Evolutionary conservation across 2,329 filamentous ascomycete genomes (phyloP), one percentile per base, ranked within the genome.

Genomic region (Pseudogymnoascus sp.): DNA sequence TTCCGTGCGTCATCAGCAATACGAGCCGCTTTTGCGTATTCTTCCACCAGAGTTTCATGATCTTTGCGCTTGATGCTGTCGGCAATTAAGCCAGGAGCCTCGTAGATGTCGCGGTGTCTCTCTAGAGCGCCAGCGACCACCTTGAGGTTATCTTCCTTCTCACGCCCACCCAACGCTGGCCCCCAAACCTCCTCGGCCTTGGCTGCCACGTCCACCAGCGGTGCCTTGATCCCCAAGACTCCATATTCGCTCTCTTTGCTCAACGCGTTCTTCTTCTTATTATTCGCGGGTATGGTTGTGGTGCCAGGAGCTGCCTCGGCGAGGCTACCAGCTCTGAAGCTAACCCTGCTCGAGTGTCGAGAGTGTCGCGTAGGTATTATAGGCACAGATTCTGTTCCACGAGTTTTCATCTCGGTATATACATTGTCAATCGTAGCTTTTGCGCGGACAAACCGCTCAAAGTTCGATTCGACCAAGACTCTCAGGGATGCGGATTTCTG

Each of bases 401-500:
- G 80, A 67, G 79, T 92, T 80, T 84, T 96, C 94, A 99, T 99
- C 74, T 99, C 94, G 64, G 87, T 95, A 76, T 99, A 99, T 59
- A 99, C 94, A 75, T 96, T 96, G 76, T 99, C 94, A 70, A 99
- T 97, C 6, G 93, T 97, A 16, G 93, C 90, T 74, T 99, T 99
- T 43, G 94, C 94, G 65, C 91, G 88, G 61, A 99, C 94, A 77
- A 99, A 99, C 66, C 93, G 88, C 75, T 99, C 95, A 72, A 99
- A 99, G 73, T 99, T 99, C 65, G 90, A 93, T 74, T 99, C 94
- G 22, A 99, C 94, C 16, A 99, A 82, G 9, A 96, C 89, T 73
- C 99, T 99, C 64, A 99, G 82, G 3, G 92, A 97, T 0, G 93
- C 94, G 0, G 93, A 97, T 74, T 99, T 99, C 75, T 97, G 90